Base-by-base conservation (phyloP, 2,329 filamentous ascomycete species). In the Juglanconis oblonga region DNA sequence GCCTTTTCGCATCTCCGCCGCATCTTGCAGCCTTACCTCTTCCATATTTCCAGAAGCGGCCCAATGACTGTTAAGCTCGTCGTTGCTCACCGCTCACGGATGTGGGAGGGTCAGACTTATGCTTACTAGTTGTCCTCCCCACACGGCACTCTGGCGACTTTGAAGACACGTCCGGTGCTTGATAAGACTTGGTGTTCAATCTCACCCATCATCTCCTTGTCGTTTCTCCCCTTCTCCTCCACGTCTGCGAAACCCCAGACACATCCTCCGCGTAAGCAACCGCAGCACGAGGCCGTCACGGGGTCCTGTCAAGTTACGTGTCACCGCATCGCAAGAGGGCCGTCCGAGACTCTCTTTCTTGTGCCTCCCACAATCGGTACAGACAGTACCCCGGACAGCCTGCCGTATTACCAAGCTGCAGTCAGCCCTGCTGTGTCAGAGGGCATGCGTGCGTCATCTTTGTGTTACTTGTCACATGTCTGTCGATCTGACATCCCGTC, bases 321-420 rank as follows among this genome's bases (percentile, higher is more conserved):
- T 51, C 47, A 57, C 53, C 11, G 55, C 48, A 9, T 52, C 14
- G 31, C 36, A 17, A 42, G 11, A 7, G 38, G 38, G 4, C 38
- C 4, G 38, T 40, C 38, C n/a, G 38, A 40, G 10, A 14, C 10
- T 40, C 10, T 40, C 38, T 6, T 5, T 40, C 38, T 40, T 11
- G 4, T 11, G 4, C n/a, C 10, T 24, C 13, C 8, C n/a, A 11
- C 4, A 3, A 7, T 24, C 5, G 4, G 13, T n/a, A 5, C 14
- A 4, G n/a, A 6, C 42, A n/a, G 7, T 11, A 3, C 13, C 13
- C 42, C 4, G 42, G 14, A 4, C 42, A 24, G 10, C 51, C 24
- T n/a, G 36, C 51, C 13, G 44, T 73, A 68, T 33, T 64, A 63
- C 51, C 75, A 24, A 31, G 13, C 33, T 32, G 44, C 9, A 38